These are phyloP conservation scores for Kwoniella botswanensis DNA, from an alignment of 768 basidiomycete species.

Conservation along the genomic window DNA sequence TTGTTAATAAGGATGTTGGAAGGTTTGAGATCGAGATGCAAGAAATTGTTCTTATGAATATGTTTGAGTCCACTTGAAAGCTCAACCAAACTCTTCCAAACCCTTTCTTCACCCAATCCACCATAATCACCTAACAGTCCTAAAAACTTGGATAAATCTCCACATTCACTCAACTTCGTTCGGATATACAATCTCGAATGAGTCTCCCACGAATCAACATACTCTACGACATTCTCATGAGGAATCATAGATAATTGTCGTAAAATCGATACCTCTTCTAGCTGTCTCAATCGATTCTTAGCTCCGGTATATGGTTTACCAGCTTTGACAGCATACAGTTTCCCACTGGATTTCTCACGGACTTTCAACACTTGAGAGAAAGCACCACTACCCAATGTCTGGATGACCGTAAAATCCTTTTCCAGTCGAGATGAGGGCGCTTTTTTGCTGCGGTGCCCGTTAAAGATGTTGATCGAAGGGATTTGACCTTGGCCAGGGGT, in stretches of 20 bases:
- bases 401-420: constrained; percentile 77
- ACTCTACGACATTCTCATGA: constrained; percentile 76
- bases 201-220: constrained; percentile 96
- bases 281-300: constrained; percentile 83
- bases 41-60: constrained; percentile 83
- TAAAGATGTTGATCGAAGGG: constrained; percentile 6
- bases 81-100: constrained; percentile 95
- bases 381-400: constrained; percentile 85
- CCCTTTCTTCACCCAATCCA: constrained; percentile 87
- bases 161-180: constrained; percentile 86
- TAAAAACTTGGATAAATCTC: constrained; percentile 87
- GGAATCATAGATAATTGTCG: constrained; percentile 67
- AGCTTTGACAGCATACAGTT: constrained; percentile 82
- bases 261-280: constrained; percentile 93
- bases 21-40: constrained; percentile 96
- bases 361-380: constrained; percentile 90
- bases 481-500: constrained; percentile 10
- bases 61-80: constrained; percentile 79
- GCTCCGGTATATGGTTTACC: constrained; percentile 83
- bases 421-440: constrained; percentile 63
- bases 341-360: constrained; percentile 46
- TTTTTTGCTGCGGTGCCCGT: not conserved
- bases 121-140: constrained; percentile 84
- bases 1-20: constrained; percentile 92
- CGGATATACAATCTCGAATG: constrained; percentile 84